Conservation (phyloP, 2,329 filamentous ascomycete genomes). For the Pyrenophora tritici-repentis region DNA sequence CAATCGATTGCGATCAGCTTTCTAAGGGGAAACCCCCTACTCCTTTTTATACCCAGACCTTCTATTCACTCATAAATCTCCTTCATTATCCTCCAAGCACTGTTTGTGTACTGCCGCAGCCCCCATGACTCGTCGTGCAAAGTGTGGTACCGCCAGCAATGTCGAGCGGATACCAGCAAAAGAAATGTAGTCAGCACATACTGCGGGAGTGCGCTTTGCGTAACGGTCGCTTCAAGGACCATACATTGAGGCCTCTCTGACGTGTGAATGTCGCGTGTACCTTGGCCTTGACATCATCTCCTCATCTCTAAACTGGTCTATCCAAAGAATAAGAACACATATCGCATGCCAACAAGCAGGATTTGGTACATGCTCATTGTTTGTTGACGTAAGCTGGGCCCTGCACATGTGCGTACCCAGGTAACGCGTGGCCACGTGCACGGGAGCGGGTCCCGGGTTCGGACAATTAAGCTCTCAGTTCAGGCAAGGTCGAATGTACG, state of each 20-base stretch:
- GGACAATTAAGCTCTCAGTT: too few relatives aligned
- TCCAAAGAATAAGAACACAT: too few relatives aligned
- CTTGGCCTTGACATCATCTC: too few relatives aligned
- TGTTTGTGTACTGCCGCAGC: neutral
- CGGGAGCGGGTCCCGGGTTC: neutral
- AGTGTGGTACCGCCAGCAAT: neutral
- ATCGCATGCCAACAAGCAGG: too few relatives aligned
- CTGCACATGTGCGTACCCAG: slow-evolving; percentile 1
- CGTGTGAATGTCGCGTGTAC: too few relatives aligned
- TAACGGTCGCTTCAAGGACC: too few relatives aligned
- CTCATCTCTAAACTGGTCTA: too few relatives aligned
- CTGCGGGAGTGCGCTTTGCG: too few relatives aligned
- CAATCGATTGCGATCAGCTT: slow-evolving; percentile 4
- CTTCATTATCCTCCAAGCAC: neutral
- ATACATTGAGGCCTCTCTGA: too few relatives aligned
- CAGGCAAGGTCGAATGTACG: too few relatives aligned
- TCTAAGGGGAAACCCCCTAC: neutral
- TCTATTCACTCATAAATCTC: neutral
- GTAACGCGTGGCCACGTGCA: slow-evolving; percentile 15
- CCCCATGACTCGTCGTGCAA: neutral
- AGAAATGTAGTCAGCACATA: neutral
- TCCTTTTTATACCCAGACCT: slow-evolving; percentile 2
- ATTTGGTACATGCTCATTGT: neutral
- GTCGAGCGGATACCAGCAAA: neutral
- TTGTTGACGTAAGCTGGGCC: slow-evolving; percentile 2